These are phyloP conservation scores for Cicer bijugum DNA, from an alignment of 306 rosid species.

Conservation along the genomic window DNA sequence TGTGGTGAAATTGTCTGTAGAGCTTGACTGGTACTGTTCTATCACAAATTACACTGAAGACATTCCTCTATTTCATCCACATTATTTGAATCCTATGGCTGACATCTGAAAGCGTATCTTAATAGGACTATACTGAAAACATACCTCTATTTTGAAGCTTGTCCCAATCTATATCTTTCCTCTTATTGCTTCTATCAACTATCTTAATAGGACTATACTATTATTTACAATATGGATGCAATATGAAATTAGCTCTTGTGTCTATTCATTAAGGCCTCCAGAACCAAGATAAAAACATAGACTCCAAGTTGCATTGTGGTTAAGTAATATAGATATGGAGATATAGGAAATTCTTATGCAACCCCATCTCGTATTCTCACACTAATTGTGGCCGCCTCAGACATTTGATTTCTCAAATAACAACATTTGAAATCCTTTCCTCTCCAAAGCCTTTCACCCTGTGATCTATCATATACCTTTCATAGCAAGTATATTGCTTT, in stretches of 20 bases:
- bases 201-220: background rate
- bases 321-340: background rate
- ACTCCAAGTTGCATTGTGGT: background rate
- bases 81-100: background rate
- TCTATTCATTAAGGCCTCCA: background rate
- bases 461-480: background rate
- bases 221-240: background rate
- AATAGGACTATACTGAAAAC: no score
- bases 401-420: background rate
- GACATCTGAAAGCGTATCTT: background rate
- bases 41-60: background rate
- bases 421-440: background rate
- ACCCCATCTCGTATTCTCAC: background rate
- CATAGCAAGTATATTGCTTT: background rate
- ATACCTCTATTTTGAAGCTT: background rate
- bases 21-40: no score
- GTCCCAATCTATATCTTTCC: background rate
- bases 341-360: background rate
- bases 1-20: no score
- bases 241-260: background rate
- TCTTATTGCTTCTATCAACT: background rate
- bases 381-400: background rate
- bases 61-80: slow-evolving; percentile 2
- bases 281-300: background rate
- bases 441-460: background rate